These are phyloP conservation scores for Aspergillus neoniger DNA, from an alignment of 2,329 filamentous ascomycete genomes.

Conservation along the genomic window DNA sequence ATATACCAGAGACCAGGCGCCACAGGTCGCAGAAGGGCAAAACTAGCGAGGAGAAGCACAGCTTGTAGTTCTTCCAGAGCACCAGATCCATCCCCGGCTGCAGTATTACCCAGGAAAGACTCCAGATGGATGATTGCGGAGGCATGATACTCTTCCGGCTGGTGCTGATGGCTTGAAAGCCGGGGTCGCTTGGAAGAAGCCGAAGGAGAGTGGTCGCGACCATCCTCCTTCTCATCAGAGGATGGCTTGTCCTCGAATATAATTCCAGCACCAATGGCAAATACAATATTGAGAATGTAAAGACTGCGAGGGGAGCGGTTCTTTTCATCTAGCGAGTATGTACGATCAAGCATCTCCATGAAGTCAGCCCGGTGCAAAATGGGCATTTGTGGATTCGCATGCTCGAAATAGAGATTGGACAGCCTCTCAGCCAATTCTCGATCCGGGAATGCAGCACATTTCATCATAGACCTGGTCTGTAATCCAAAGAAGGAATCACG, in stretches of 20 bases:
- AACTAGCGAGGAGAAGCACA: slow-evolving; percentile 86
- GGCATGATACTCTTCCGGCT: slow-evolving; percentile 94
- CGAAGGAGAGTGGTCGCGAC: slow-evolving; percentile 27
- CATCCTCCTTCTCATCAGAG: slow-evolving; percentile 26
- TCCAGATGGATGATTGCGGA: slow-evolving; percentile 91
- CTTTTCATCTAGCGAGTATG: slow-evolving; percentile 69
- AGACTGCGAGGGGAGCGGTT: slow-evolving; percentile 74
- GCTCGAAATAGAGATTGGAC: slow-evolving; percentile 86
- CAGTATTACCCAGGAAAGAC: slow-evolving; percentile 71
- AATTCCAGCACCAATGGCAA: slow-evolving; percentile 91
- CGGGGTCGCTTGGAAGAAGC: slow-evolving; percentile 52
- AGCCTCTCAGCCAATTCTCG: slow-evolving; percentile 71
- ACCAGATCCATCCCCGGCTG: slow-evolving; percentile 67
- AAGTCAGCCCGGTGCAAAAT: slow-evolving; percentile 88
- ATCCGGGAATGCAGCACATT: slow-evolving; percentile 80
- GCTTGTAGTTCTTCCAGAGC: slow-evolving; percentile 90
- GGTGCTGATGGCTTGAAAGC: slow-evolving; percentile 62
- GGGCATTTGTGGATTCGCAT: slow-evolving; percentile 94
- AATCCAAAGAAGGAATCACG: slow-evolving; percentile 96
- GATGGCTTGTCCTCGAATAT: slow-evolving; percentile 64
- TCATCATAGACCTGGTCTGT: slow-evolving; percentile 84
- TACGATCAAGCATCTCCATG: slow-evolving; percentile 80
- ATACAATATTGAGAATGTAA: slow-evolving; percentile 97
- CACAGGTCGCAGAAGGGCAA: slow-evolving; percentile 86
- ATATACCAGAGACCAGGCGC: slow-evolving; percentile 97